phyloP scores from a whole-genome alignment of 768 basidiomycete species.

The Kwoniella bestiolae region DNA sequence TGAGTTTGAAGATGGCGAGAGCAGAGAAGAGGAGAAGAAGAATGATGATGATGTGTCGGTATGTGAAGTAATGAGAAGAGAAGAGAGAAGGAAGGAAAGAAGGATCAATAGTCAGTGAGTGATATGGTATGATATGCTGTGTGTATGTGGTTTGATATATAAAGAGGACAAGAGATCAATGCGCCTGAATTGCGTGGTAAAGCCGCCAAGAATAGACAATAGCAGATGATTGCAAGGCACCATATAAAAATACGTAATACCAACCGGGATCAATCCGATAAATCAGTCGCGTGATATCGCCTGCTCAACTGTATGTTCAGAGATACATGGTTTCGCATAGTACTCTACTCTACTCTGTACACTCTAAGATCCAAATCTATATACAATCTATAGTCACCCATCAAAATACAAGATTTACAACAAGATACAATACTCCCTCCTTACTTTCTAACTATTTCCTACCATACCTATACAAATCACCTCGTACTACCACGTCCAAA shows the following conservation, averaged over 20 bases:
- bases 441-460: slow-evolving; percentile 1
- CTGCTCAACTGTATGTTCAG: too few relatives aligned
- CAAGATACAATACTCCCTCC: background rate
- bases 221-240: slow-evolving; percentile 4
- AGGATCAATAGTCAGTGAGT: background rate
- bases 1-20: background rate
- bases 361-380: background rate
- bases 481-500: slow-evolving; percentile 34
- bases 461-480: slow-evolving; percentile 34
- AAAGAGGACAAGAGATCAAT: background rate
- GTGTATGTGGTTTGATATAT: background rate
- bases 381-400: background rate
- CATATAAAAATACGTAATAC: background rate
- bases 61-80: background rate
- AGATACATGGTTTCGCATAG: too few relatives aligned
- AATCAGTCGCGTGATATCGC: slow-evolving; percentile 20
- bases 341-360: background rate
- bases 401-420: background rate
- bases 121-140: background rate
- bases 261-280: background rate
- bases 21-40: slow-evolving; percentile 8
- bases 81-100: slow-evolving; percentile 1
- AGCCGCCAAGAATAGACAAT: slow-evolving; percentile 11
- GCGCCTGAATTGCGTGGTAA: slow-evolving; percentile 15
- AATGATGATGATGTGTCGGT: background rate